Conservation (phyloP, 129 eudicot genomes). For the Pseudognaphalium luteoalbum region DNA sequence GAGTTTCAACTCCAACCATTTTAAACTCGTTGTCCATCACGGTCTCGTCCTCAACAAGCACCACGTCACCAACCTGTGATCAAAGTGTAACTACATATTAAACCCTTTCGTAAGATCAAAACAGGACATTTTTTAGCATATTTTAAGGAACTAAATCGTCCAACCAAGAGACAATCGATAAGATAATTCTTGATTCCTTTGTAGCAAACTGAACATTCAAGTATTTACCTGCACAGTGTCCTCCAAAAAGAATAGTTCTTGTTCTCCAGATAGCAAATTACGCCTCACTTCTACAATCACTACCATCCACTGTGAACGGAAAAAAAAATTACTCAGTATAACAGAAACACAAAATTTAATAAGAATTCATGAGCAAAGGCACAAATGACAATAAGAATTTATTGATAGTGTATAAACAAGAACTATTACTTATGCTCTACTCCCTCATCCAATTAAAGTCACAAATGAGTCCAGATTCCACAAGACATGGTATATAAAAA, state of each 20-base stretch:
- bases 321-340: neutral
- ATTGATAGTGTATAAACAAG: neutral
- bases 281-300: conserved; percentile 69
- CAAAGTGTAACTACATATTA: conserved; percentile 20
- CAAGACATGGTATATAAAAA: neutral
- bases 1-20: conserved; percentile 70
- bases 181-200: neutral
- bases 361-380: conserved; percentile 7
- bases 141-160: neutral
- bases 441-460: neutral
- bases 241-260: conserved; percentile 58
- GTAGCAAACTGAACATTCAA: neutral
- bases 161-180: neutral
- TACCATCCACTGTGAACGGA: conserved; percentile 57
- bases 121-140: neutral
- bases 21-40: conserved; percentile 61
- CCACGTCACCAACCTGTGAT: conserved; percentile 76
- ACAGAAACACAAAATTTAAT: neutral
- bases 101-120: neutral
- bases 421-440: neutral
- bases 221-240: conserved; percentile 58
- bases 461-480: neutral
- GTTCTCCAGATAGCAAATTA: conserved; percentile 73
- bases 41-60: conserved; percentile 66
- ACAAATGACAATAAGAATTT: too few species aligned